Base-by-base conservation (phyloP, 768 basidiomycete species). In the Rubroboletus satanas region DNA sequence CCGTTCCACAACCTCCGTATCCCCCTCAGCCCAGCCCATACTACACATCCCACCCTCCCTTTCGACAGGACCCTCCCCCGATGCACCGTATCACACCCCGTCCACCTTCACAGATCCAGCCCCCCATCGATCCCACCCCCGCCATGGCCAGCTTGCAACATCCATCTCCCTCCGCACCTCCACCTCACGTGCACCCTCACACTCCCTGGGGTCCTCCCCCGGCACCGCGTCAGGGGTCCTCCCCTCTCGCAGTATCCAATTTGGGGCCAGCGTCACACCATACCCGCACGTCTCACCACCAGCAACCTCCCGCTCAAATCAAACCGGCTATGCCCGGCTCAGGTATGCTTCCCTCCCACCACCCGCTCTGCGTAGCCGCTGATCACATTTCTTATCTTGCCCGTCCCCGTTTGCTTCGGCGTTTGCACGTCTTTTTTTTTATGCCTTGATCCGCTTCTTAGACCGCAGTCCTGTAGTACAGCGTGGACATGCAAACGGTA, bases 81-180 rank as follows among this genome's bases (percentile, higher is more conserved):
- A 62, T 62, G 51, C 61, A 67, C 62, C 58, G 68, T 51, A 58
- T 68, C 69, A 59, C 72, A 53, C 35, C 73, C 49, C 49, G 71
- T 63, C 44, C 74, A 57, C 65, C 73, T 10, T 62, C 68, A 1
- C 70, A 71, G 64, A 67, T 62, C 54, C 63, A 56, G n/a, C 31
- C 62, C 7, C 37, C 66, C 41, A 65, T 66, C 60, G 65, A 69
- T 57, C 53, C 61, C 31, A 66, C 61, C 8, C 65, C 70, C 14
- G 66, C 69, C 33, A 70, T 71, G 70, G 69, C 68, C 4, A 71
- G 70, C 43, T 32, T 70, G 3, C 69, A 70, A 12, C 68, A 71
- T 50, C 68, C 68, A 32, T 66, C 67, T 33, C 65, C 67, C 29
- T 59, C 66, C 36, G 60, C 57, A n/a, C 67, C 67, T 31, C 55